These are phyloP conservation scores for Jasminum sambac DNA, from an alignment of 257 asterid species.

Conservation along the genomic window DNA sequence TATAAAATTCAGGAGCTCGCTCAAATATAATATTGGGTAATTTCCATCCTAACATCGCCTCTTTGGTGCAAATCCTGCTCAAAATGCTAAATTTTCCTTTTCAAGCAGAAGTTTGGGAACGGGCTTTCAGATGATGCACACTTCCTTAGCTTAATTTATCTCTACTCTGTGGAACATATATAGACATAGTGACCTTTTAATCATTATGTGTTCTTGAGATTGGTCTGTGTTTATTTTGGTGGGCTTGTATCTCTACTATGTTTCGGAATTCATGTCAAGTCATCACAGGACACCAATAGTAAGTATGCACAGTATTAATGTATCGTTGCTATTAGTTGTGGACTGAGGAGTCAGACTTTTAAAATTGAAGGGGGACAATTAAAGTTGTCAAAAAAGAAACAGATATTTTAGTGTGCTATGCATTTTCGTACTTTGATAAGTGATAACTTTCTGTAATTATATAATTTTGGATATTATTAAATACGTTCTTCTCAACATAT, in stretches of 20 bases:
- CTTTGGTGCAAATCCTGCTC: not conserved
- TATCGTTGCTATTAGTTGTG: not conserved
- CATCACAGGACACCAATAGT: not conserved
- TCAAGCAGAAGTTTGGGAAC: not conserved
- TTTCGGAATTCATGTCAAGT: not conserved
- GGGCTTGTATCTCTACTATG: not conserved
- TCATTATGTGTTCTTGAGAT: conserved; percentile 6
- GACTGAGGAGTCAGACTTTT: no score
- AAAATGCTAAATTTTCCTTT: not conserved
- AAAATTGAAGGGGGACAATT: no score
- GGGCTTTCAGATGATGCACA: not conserved
- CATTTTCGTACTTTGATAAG: no score
- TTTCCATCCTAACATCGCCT: not conserved
- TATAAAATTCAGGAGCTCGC: not conserved
- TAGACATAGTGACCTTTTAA: not conserved
- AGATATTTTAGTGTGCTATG: no score
- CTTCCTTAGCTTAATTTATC: not conserved
- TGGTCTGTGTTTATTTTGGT: not conserved
- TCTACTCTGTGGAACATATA: not conserved
- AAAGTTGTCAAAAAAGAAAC: no score
- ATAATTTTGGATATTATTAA: no score
- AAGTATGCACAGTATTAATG: not conserved
- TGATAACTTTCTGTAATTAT: no score
- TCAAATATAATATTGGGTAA: not conserved
- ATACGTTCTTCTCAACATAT: no score